Conservation (phyloP, 1,284 basidiomycete genomes). For the Trametes sp. region DNA sequence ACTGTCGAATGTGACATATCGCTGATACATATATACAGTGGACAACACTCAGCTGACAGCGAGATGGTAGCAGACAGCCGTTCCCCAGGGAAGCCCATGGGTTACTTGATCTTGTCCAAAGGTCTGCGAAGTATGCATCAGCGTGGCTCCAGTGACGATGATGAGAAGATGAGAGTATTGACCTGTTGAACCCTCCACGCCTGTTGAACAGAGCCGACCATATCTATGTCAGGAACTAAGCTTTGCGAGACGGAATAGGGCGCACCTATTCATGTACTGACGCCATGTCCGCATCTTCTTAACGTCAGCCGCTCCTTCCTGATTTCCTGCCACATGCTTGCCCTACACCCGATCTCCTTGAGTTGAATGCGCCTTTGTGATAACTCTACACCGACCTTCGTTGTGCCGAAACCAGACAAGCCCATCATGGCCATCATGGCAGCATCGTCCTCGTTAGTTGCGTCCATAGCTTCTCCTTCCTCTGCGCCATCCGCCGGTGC, state of each 20-base stretch:
- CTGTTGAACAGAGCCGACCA: conserved; percentile 46
- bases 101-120: conserved; percentile 73
- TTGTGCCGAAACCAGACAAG: conserved; percentile 86
- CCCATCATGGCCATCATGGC: conserved; percentile 95
- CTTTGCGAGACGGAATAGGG: conserved; percentile 18
- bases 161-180: conserved; percentile 29
- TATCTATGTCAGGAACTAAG: conserved; percentile 23
- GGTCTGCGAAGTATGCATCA: conserved; percentile 52
- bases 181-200: conserved; percentile 94
- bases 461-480: conserved; percentile 74
- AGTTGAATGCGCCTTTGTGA: neutral
- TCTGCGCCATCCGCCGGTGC: conserved; percentile 51
- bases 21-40: conserved; percentile 15
- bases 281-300: conserved; percentile 95
- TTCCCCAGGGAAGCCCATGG: neutral
- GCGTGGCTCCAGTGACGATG: neutral
- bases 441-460: conserved; percentile 73
- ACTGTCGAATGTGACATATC: too few relatives aligned
- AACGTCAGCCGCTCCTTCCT: conserved; percentile 76
- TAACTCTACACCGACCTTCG: conserved; percentile 72
- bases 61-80: conserved; percentile 1
- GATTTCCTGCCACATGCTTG: conserved; percentile 82
- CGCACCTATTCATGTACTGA: conserved; percentile 93
- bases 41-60: conserved; percentile 26
- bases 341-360: conserved; percentile 54